Evolutionary conservation across 1,284 basidiomycete genomes (phyloP), one percentile per base, ranked within the genome.

Genomic region (Schizopora paradoxa): DNA sequence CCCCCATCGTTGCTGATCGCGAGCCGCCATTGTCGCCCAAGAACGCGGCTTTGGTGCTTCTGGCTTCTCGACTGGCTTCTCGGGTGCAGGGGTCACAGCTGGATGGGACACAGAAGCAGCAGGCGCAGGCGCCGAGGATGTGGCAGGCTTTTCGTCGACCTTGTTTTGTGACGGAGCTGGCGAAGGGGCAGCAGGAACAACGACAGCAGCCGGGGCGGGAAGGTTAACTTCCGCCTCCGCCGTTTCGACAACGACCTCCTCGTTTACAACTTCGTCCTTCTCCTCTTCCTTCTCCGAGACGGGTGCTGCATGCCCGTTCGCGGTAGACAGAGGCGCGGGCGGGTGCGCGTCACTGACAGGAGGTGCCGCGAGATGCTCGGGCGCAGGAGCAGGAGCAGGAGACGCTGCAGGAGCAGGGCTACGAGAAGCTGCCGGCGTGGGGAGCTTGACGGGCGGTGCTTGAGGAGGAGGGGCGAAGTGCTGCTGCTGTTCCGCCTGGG

Each of bases 41-140:
- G 84, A 82, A 61, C 78, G 82, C 26, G 76, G 66, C 57, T 86
- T 85, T 18, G 85, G 65, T 28, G 91, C 91, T 43, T 92, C 93
- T 40, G 95, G 79, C 50, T 85, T 86, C 0, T 93, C 93, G 93
- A 92, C 96, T 0, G 86, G n/a, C n/a, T n/a, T 87, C 63, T 90
- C 88, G 18, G 83, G 82, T 18, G 58, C 68, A 11, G 76, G 61
- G 1, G 86, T 80, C 16, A 71, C 76, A 18, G 76, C 61, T 5
- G 73, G 67, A 5, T 65, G 62, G 2, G 74, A 14, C 57, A 66
- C 49, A 26, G 68, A 58, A 1, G 68, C 60, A 22, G 66, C 58
- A 23, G 72, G 54, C 16, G 67, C 54, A 32, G 72, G 61, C 11
- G 66, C 59, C 29, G 61, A 60, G 19, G 62, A 59, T n/a, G 55